Conservation (phyloP, 805 yeast species). For the Candida sonorensis region DNA sequence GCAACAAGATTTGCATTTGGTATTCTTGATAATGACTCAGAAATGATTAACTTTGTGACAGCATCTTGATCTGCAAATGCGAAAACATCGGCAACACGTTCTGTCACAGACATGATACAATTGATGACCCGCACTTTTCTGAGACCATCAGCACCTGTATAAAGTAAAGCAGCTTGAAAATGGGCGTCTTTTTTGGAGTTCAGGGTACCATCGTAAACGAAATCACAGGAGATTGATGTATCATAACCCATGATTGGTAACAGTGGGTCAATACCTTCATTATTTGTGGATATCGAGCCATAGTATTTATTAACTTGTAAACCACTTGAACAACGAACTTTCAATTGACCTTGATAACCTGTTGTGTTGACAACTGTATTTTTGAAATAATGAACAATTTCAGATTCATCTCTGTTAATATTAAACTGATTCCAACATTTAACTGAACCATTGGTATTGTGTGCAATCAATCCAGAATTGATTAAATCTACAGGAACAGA, state of each 20-base stretch:
- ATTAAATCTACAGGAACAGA: slow-evolving; percentile 60
- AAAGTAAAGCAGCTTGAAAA: slow-evolving; percentile 85
- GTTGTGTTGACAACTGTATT: slow-evolving; percentile 40
- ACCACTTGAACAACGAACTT: slow-evolving; percentile 83
- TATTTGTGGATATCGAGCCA: slow-evolving; percentile 43
- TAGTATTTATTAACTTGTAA: slow-evolving; percentile 72
- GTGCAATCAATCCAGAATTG: slow-evolving; percentile 58
- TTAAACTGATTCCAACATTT: slow-evolving; percentile 62
- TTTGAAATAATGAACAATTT: slow-evolving; percentile 55
- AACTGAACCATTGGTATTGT: slow-evolving; percentile 64
- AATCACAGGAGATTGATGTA: slow-evolving; percentile 62
- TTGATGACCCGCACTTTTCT: slow-evolving; percentile 86
- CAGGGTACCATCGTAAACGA: slow-evolving; percentile 71
- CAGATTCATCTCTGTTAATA: slow-evolving; percentile 58
- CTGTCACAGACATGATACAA: slow-evolving; percentile 73
- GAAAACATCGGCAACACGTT: slow-evolving; percentile 65
- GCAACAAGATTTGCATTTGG: slow-evolving; percentile 32
- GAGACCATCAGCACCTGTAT: slow-evolving; percentile 69
- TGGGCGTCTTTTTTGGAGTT: slow-evolving; percentile 71
- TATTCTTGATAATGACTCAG: slow-evolving; percentile 36
- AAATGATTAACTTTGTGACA: slow-evolving; percentile 43
- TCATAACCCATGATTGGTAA: slow-evolving; percentile 60
- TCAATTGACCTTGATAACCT: slow-evolving; percentile 79
- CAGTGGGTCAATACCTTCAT: slow-evolving; percentile 50
- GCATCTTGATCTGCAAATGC: slow-evolving; percentile 76